A percentile compares a stretch with the other conserved stretches of the same genome.
phyloP scores from a whole-genome alignment of 179 eudicot species.

The Monotropa hypopitys region DNA sequence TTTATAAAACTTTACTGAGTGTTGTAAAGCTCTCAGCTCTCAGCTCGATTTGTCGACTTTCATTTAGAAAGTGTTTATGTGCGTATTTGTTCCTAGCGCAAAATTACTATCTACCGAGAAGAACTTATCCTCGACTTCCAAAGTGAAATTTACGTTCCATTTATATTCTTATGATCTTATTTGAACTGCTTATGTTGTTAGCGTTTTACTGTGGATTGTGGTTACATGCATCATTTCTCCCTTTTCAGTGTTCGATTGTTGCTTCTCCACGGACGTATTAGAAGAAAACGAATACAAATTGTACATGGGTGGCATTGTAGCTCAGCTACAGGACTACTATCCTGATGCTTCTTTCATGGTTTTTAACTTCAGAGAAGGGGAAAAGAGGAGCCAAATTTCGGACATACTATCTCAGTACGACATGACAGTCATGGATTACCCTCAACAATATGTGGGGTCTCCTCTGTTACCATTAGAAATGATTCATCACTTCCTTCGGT shows the following conservation, averaged over 20 bases:
- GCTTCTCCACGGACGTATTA: conserved; percentile 81
- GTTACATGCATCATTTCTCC: conserved; percentile 6
- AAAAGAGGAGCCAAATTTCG: conserved; percentile 54
- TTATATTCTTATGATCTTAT: not conserved
- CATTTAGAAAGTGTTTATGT: not conserved
- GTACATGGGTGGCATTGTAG: conserved; percentile 73
- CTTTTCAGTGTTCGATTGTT: conserved; percentile 78
- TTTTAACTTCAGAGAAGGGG: conserved; percentile 84
- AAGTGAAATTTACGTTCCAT: not conserved
- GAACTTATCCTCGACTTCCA: not conserved
- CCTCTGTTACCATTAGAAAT: conserved; percentile 77
- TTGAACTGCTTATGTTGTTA: conserved; percentile 1
- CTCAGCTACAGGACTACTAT: conserved; percentile 73
- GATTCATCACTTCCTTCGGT: conserved; percentile 72
- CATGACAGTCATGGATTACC: conserved; percentile 96
- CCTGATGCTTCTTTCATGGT: conserved; percentile 94
- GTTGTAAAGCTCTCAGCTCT: not conserved
- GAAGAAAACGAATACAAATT: conserved; percentile 59
- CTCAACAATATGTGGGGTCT: conserved; percentile 81
- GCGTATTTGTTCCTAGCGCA: not conserved
- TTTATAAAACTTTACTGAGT: not conserved
- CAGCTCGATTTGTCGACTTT: conserved; percentile 2
- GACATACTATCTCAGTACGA: conserved; percentile 77
- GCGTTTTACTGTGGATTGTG: not conserved
- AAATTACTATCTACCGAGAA: not conserved